Percentiles rank a stretch among this genome's conserved stretches.
Conservation (phyloP, 2,329 filamentous ascomycete genomes). For the Alternaria hordeiaustralica region DNA sequence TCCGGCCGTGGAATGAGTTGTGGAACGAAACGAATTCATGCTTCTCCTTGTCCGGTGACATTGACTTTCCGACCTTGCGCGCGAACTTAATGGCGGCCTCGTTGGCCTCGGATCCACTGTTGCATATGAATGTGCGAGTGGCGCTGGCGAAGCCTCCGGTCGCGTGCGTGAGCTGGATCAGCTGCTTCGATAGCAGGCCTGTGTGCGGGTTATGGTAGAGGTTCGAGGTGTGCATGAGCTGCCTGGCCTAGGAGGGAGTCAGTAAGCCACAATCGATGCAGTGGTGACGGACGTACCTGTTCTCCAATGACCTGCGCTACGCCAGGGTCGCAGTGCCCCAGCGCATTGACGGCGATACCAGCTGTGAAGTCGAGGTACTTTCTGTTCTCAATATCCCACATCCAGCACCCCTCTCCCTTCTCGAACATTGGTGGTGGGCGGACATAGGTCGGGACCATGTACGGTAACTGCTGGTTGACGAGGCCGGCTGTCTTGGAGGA, state of each 20-base stretch:
- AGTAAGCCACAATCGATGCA: slow-evolving; percentile 5
- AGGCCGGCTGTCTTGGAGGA: slow-evolving; percentile 79
- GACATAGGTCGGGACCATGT: slow-evolving; percentile 95
- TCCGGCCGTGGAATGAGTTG: slow-evolving; percentile 93
- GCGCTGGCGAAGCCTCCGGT: slow-evolving; percentile 84
- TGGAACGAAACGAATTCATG: slow-evolving; percentile 88
- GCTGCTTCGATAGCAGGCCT: slow-evolving; percentile 81
- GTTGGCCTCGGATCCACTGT: slow-evolving; percentile 96
- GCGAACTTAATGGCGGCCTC: slow-evolving; percentile 98
- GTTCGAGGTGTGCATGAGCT: slow-evolving; percentile 90
- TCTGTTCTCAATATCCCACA: slow-evolving; percentile 89
- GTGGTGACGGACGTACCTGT: slow-evolving; percentile 61
- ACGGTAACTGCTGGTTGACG: slow-evolving; percentile 77
- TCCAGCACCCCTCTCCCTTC: slow-evolving; percentile 81
- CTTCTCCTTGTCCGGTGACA: slow-evolving; percentile 75
- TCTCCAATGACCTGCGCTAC: slow-evolving; percentile 77
- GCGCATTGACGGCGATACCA: slow-evolving; percentile 91
- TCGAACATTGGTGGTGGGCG: slow-evolving; percentile 90
- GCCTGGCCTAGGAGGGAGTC: slow-evolving; percentile 57
- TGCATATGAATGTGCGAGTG: slow-evolving; percentile 86
- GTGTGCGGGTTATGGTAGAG: slow-evolving; percentile 98
- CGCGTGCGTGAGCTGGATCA: slow-evolving; percentile 80
- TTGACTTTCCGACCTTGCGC: slow-evolving; percentile 82
- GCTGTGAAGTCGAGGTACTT: slow-evolving; percentile 94
- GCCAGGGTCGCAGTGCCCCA: slow-evolving; percentile 88